Percentiles rank a stretch among this genome's conserved stretches.
phyloP scores from a whole-genome alignment of 169 alveolate species.

The Plasmodium cynomolgi region DNA sequence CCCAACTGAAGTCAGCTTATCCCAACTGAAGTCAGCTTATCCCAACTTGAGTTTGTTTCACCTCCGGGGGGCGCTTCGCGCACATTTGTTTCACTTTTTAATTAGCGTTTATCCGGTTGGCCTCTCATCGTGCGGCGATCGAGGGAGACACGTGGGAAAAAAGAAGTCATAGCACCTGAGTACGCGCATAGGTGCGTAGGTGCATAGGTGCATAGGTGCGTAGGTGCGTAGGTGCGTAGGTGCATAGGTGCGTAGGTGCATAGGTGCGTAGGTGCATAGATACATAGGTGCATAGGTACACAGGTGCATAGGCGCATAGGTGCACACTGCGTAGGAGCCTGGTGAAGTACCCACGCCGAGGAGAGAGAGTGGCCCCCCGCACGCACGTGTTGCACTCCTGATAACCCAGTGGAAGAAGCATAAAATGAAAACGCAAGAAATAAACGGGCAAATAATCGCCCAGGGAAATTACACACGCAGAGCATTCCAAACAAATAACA shows the following conservation, averaged over 20 bases:
- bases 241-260: neutral
- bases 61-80: too few relatives aligned
- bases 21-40: too few relatives aligned
- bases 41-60: too few relatives aligned
- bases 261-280: neutral
- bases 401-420: neutral
- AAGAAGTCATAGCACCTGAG: neutral
- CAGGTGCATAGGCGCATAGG: neutral
- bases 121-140: neutral
- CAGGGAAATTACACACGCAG: conserved; percentile 41
- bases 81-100: neutral
- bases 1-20: too few relatives aligned
- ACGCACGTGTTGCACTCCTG: neutral
- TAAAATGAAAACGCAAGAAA: conserved; percentile 39
- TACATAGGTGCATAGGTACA: neutral
- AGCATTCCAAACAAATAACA: conserved; percentile 32
- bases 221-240: neutral
- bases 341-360: neutral
- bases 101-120: neutral
- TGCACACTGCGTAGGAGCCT: neutral
- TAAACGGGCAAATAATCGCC: conserved; percentile 12
- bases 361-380: neutral
- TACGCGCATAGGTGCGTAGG: neutral
- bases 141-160: neutral
- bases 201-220: neutral